Conservation (phyloP, 768 basidiomycete genomes). For the Termitomyces sp. region DNA sequence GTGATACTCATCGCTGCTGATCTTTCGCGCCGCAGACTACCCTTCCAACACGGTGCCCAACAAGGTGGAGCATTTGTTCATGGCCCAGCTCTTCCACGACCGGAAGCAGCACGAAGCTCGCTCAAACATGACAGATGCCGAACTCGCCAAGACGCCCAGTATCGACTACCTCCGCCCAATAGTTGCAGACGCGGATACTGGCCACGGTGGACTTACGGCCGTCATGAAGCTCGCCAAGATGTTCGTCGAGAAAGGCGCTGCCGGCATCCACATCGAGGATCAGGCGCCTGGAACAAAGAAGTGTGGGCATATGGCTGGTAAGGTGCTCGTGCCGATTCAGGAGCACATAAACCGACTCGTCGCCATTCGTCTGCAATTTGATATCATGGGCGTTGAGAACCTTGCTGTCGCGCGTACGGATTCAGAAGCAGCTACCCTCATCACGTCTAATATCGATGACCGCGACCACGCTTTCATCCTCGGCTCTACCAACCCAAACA, state of each 20-base stretch:
- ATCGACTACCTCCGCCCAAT: slow-evolving; percentile 94
- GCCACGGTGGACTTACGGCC: slow-evolving; percentile 97
- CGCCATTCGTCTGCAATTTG: slow-evolving; percentile 95
- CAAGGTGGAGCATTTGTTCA: slow-evolving; percentile 98
- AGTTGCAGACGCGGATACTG: slow-evolving; percentile 96
- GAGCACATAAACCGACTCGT: slow-evolving; percentile 99
- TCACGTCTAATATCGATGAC: slow-evolving; percentile 94
- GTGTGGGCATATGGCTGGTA: slow-evolving; percentile 91
- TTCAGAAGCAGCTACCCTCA: slow-evolving; percentile 95
- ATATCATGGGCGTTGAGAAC: slow-evolving; percentile 98
- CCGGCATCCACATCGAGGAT: slow-evolving; percentile 97
- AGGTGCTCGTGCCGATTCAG: slow-evolving; percentile 94
- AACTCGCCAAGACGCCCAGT: slow-evolving; percentile 65
- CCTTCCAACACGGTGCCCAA: slow-evolving; percentile 98
- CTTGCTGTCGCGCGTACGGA: slow-evolving; percentile 93
- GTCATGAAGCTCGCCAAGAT: slow-evolving; percentile 98
- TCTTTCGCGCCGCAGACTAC: slow-evolving; percentile 61
- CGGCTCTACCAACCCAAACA: slow-evolving; percentile 76
- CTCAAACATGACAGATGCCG: slow-evolving; percentile 63
- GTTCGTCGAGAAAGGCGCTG: slow-evolving; percentile 98
- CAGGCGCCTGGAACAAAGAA: slow-evolving; percentile 98
- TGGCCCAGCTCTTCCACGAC: slow-evolving; percentile 99
- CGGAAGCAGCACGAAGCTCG: slow-evolving; percentile 90
- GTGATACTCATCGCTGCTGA: neutral
- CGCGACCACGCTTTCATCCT: slow-evolving; percentile 99